A percentile compares a stretch with the other conserved stretches of the same genome.
Evolutionary conservation across 306 rosid species (phyloP).

Genomic region (barrel medic (Medicago truncatula)): DNA sequence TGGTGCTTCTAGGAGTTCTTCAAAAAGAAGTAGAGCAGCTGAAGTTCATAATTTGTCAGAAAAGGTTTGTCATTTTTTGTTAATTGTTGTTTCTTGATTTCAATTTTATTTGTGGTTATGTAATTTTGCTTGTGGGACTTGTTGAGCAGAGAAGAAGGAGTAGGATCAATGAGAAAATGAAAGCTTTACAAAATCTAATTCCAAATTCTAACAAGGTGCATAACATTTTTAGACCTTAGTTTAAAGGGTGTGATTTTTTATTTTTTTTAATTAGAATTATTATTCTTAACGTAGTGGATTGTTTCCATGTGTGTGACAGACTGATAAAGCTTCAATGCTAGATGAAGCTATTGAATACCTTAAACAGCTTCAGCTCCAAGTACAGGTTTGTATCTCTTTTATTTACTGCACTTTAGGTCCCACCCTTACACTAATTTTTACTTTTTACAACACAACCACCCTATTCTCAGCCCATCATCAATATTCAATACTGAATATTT

Average conservation of each 20-base stretch:
- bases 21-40: slow-evolving; percentile 96
- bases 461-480: not conserved
- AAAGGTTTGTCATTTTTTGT: slow-evolving; percentile 58
- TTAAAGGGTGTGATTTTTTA: not conserved
- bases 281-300: slow-evolving; percentile 13
- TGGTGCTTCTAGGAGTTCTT: slow-evolving; percentile 56
- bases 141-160: slow-evolving; percentile 90
- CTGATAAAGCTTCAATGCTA: slow-evolving; percentile 97
- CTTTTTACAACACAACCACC: not conserved
- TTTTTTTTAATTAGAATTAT: not conserved
- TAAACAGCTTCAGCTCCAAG: slow-evolving; percentile 99
- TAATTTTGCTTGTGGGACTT: slow-evolving; percentile 33
- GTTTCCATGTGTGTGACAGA: slow-evolving; percentile 56
- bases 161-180: slow-evolving; percentile 96
- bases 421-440: not conserved
- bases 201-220: slow-evolving; percentile 94
- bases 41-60: slow-evolving; percentile 98
- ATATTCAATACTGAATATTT: not conserved
- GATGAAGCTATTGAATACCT: slow-evolving; percentile 98
- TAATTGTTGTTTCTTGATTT: not conserved
- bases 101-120: not conserved
- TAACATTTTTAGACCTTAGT: slow-evolving; percentile 21
- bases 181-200: slow-evolving; percentile 89
- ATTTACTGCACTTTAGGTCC: slow-evolving; percentile 6
- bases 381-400: slow-evolving; percentile 64